phyloP scores from a whole-genome alignment of 208 protist species.

The Vickermania spadyakhi region DNA sequence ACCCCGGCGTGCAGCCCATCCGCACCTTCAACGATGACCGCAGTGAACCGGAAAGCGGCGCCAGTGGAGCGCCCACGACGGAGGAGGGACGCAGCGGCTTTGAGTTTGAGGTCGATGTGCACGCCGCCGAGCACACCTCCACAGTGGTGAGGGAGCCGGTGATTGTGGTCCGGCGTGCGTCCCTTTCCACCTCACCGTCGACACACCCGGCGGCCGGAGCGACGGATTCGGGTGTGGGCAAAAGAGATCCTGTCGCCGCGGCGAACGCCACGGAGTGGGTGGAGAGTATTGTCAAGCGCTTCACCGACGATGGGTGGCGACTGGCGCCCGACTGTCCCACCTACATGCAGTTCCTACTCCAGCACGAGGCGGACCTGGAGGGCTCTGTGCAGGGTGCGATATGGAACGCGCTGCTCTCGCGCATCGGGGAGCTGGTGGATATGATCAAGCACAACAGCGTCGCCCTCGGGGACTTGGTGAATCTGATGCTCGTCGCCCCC shows the following conservation, averaged over 20 bases:
- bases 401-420: conserved; percentile 6
- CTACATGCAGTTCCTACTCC: conserved; percentile 4
- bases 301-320: conserved; percentile 1
- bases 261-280: conserved; percentile 5
- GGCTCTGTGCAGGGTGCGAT: conserved; percentile 1
- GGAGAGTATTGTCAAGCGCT: conserved; percentile 7
- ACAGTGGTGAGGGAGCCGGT: conserved; percentile 1
- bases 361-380: conserved; percentile 4
- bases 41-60: neutral
- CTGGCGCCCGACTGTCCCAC: conserved; percentile 3
- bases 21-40: neutral
- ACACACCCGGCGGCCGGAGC: neutral
- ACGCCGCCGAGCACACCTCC: conserved; percentile 7
- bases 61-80: neutral
- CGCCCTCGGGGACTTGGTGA: conserved; percentile 1
- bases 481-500: neutral
- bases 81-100: conserved; percentile 5
- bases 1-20: neutral
- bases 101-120: conserved; percentile 9
- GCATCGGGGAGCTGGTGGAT: conserved; percentile 6
- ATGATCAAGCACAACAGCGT: conserved; percentile 1
- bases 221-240: neutral
- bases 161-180: neutral
- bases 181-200: neutral
- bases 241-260: neutral